Base-by-base conservation (phyloP, 306 rosid species). In the Quercus rubra region DNA sequence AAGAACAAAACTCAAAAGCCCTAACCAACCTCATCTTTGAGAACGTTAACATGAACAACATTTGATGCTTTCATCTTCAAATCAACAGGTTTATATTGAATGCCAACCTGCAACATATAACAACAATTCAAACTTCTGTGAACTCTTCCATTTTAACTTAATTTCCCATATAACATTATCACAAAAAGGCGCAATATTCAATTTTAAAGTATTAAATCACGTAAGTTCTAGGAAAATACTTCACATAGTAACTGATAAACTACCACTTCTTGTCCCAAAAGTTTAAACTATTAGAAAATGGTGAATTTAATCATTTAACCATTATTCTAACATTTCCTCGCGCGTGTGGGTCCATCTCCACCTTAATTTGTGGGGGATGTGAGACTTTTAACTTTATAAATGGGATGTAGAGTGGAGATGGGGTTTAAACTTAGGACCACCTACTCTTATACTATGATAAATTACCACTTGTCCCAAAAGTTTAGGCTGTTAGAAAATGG, bases 21-120 rank as follows among this genome's bases (percentile, higher is more conserved):
- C 82, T 54, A 70, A 82, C 92, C 82, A 74, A 94, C 97, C 99
- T 94, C 93, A 83, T 94, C 79, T 77, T 77, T 91, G 17, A 25
- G 78, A 74, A 91, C 81, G 77, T 90, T 76, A 77, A 90, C 91
- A 27, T 55, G 83, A 78, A 94, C 86, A 74, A 89, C 90, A 83
- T 91, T 89, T 63, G 86, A 75, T 56, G 87, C 71, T 87, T 89
- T 94, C 75, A 83, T 82, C 86, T 84, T 88, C 79, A 89, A 67
- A 73, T 91, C 94, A 70, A 58, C 87, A 20, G 92, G 95, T 76
- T 73, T 81, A 61, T 86, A 77, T 69, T 88, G 90, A 78, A 91
- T 84, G 79, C 99, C 99, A 80, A 88, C 90, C 99, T 94, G 95
- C 77, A 80, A 78, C 67, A 86, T 76, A 41, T 63, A 10, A 77